These are phyloP conservation scores for Lanmaoa pseudosensibilis DNA, from an alignment of 768 basidiomycete genomes.

Conservation along the genomic window DNA sequence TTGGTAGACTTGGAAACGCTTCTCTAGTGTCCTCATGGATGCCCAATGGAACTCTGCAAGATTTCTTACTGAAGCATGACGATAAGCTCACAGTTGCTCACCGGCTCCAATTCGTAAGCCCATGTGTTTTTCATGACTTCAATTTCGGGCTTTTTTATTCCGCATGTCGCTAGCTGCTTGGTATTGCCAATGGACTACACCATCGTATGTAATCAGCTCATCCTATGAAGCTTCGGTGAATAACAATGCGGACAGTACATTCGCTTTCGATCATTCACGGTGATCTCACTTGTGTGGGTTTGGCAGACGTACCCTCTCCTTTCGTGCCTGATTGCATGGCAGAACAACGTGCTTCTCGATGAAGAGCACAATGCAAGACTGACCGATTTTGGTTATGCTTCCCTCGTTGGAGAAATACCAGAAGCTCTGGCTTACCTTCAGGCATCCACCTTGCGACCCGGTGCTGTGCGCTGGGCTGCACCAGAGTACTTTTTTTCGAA, in stretches of 20 bases:
- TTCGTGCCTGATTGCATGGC: not conserved
- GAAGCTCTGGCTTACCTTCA: conserved; percentile 5
- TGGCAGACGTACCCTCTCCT: not conserved
- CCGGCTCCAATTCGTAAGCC: conserved; percentile 7
- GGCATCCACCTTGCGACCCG: conserved; percentile 1
- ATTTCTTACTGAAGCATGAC: conserved; percentile 1
- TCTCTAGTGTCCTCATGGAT: conserved; percentile 13
- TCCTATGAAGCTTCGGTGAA: not conserved
- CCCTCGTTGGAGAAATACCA: conserved; percentile 5
- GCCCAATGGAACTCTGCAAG: conserved; percentile 10
- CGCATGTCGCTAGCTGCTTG: not conserved
- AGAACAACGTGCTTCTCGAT: conserved; percentile 12
- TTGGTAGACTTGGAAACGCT: conserved; percentile 5
- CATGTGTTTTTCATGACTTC: not conserved
- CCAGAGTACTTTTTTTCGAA: conserved; percentile 5
- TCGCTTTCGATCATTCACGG: conserved; percentile 6
- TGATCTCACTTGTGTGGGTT: conserved; percentile 9
- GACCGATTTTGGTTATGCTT: conserved; percentile 10
- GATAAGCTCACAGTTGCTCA: not conserved
- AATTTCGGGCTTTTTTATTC: not conserved
- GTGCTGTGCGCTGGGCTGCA: conserved; percentile 8
- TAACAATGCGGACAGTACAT: not conserved
- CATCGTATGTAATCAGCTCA: not conserved
- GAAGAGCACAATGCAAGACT: not conserved
- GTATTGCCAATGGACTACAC: not conserved